phyloP scores from a whole-genome alignment of 1,139 yeast species.

The Diutina pseudorugosa region DNA sequence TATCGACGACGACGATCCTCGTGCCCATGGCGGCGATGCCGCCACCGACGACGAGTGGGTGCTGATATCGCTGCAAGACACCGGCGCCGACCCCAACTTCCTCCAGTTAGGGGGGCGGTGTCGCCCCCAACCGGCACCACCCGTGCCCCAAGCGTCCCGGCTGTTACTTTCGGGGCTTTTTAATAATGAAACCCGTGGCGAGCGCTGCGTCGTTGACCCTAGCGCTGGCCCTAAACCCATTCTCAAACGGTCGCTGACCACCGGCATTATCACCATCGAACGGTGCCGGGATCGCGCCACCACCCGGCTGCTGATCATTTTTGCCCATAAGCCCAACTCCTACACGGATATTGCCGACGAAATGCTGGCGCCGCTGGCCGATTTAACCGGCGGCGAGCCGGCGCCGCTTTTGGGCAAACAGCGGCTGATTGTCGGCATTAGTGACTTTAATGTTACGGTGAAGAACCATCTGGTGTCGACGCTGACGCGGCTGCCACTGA shows the following conservation, averaged over 20 bases:
- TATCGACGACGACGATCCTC: not conserved
- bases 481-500: not conserved
- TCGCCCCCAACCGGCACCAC: not conserved
- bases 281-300: not conserved
- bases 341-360: not conserved
- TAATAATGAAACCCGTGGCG: not conserved
- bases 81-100: not conserved
- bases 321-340: not conserved
- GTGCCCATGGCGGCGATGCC: not conserved
- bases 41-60: conserved; percentile 1
- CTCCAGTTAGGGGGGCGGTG: not conserved
- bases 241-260: not conserved
- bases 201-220: not conserved
- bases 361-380: not conserved
- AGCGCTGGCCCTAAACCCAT: not conserved
- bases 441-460: not conserved
- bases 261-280: conserved; percentile 4
- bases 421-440: not conserved
- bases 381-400: not conserved
- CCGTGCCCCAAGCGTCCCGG: not conserved
- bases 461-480: not conserved
- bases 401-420: not conserved
- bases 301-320: not conserved
- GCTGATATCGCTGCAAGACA: not conserved
- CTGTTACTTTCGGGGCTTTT: conserved; percentile 1